Percentiles rank a stretch among this genome's conserved stretches.
Evolutionary conservation across 1,139 yeast genomes (phyloP).

Genomic region (Kodamaea sp.): DNA sequence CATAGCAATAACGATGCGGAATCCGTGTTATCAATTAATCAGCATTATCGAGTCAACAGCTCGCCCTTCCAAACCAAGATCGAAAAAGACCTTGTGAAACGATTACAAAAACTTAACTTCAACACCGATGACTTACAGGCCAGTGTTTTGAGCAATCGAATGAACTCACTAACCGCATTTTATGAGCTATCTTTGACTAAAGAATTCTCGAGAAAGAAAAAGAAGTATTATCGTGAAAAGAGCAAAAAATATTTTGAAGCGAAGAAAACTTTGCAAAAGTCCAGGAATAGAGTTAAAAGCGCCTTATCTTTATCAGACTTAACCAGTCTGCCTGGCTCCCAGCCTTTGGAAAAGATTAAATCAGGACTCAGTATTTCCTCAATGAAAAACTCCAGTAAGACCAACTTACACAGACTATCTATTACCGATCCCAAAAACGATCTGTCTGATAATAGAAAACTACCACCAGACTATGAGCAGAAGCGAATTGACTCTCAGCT

Average conservation of each 20-base stretch:
- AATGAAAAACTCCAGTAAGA: constrained; percentile 18
- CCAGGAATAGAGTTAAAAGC: constrained; percentile 51
- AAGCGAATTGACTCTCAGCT: constrained; percentile 15
- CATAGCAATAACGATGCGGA: constrained; percentile 32
- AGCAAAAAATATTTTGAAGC: constrained; percentile 44
- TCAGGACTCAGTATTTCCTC: constrained; percentile 41
- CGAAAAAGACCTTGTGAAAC: constrained; percentile 67
- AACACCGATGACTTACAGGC: constrained; percentile 64
- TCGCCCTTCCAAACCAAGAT: constrained; percentile 57
- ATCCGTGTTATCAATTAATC: constrained; percentile 43
- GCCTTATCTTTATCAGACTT: constrained; percentile 39
- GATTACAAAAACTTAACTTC: constrained; percentile 63
- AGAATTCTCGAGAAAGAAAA: constrained; percentile 47
- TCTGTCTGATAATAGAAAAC: neutral
- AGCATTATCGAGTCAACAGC: constrained; percentile 35
- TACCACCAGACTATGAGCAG: constrained; percentile 9
- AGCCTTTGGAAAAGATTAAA: constrained; percentile 44
- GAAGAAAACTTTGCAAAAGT: constrained; percentile 44
- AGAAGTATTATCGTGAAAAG: constrained; percentile 33
- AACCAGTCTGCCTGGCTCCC: constrained; percentile 21
- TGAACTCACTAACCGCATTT: constrained; percentile 81
- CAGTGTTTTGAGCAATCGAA: constrained; percentile 60
- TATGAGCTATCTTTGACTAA: constrained; percentile 75
- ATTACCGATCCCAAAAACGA: neutral
- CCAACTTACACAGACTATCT: constrained; percentile 9